These are phyloP conservation scores for Protostelium mycophagum DNA, from an alignment of 78 protist species.

Conservation along the genomic window DNA sequence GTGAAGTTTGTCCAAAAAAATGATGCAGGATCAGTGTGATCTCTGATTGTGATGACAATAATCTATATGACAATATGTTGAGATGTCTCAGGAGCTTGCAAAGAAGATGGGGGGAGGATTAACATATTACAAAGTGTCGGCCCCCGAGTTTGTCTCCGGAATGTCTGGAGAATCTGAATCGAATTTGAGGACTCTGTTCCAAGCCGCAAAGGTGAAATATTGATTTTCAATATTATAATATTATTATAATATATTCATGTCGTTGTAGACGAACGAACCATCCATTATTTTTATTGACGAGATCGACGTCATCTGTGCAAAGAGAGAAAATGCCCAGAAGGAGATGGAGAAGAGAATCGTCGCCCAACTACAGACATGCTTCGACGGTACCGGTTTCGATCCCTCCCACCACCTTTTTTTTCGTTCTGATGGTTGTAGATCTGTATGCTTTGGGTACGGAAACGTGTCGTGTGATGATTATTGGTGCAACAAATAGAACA, in stretches of 20 bases:
- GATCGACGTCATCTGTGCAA: constrained; percentile 96
- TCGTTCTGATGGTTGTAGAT: not conserved
- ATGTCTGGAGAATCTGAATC: constrained; percentile 95
- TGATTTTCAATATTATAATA: not conserved
- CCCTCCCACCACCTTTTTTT: not conserved
- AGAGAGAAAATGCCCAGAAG: constrained; percentile 87
- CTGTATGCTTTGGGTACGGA: not conserved
- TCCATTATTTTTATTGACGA: constrained; percentile 95
- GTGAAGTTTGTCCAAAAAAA: too few relatives aligned
- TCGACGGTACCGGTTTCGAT: constrained; percentile 69
- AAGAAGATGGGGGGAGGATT: constrained; percentile 30
- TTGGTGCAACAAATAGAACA: constrained; percentile 94
- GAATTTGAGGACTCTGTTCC: constrained; percentile 77
- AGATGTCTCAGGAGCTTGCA: not conserved
- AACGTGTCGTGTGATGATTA: constrained; percentile 74
- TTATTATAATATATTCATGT: not conserved
- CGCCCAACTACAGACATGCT: constrained; percentile 94
- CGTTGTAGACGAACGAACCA: constrained; percentile 68
- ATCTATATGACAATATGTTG: constrained; percentile 4
- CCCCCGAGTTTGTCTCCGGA: constrained; percentile 93
- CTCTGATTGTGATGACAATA: too few relatives aligned
- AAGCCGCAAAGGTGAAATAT: not conserved
- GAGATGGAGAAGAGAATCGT: constrained; percentile 98
- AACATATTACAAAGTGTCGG: constrained; percentile 70
- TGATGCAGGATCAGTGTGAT: too few relatives aligned